Percentiles rank a stretch among this genome's conserved stretches.
Evolutionary conservation across 441 rosid genomes (phyloP).

Genomic region (Bruguiera hainesii): DNA sequence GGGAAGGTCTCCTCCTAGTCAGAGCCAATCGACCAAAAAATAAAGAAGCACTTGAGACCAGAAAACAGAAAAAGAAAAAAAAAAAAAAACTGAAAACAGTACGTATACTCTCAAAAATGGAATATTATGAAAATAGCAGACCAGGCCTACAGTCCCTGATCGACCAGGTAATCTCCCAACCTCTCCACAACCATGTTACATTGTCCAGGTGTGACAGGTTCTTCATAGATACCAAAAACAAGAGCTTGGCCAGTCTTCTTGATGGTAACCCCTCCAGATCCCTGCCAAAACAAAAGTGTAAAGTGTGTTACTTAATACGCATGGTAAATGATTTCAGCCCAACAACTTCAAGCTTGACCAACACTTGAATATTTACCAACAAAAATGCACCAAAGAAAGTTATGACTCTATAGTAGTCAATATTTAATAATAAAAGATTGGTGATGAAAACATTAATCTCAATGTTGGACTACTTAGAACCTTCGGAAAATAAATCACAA

Average conservation of each 20-base stretch:
- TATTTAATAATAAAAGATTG: too few species aligned
- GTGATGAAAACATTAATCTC: too few species aligned
- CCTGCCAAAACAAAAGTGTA: slow-evolving; percentile 40
- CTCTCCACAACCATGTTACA: slow-evolving; percentile 86
- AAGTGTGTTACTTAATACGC: background rate
- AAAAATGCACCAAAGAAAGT: too few species aligned
- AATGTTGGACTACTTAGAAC: too few species aligned
- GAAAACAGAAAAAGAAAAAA: slow-evolving; percentile 1
- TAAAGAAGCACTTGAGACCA: slow-evolving; percentile 9
- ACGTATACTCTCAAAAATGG: background rate
- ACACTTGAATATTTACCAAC: too few species aligned
- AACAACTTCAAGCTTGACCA: too few species aligned
- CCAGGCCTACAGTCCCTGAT: slow-evolving; percentile 52
- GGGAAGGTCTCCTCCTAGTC: too few species aligned
- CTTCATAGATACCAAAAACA: slow-evolving; percentile 68
- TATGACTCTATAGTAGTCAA: too few species aligned
- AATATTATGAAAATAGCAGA: background rate
- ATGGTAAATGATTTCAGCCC: too few species aligned
- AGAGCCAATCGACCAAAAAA: too few species aligned
- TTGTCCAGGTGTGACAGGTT: slow-evolving; percentile 77
- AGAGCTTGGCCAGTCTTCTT: slow-evolving; percentile 75
- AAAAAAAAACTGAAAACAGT: background rate
- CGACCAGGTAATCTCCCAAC: slow-evolving; percentile 81
- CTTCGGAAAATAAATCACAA: too few species aligned
- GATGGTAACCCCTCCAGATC: slow-evolving; percentile 74